These are phyloP conservation scores for Hamigera avellanea DNA, from an alignment of 495 filamentous ascomycete genomes.

Conservation along the genomic window DNA sequence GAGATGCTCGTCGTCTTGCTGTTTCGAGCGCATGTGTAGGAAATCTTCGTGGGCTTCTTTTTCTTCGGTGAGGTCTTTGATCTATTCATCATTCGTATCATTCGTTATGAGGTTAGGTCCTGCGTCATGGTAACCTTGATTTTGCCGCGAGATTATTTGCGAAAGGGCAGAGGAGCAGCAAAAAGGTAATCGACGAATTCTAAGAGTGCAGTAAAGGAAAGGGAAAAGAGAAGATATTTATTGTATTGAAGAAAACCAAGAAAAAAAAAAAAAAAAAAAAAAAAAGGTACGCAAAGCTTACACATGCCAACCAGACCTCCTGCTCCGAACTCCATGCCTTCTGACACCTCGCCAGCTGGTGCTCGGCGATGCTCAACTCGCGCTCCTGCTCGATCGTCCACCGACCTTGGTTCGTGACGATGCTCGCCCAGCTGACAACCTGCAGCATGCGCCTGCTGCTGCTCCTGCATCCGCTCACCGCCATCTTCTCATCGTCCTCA, in stretches of 20 bases:
- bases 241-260: too few relatives aligned
- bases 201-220: too few relatives aligned
- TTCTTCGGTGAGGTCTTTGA: constrained; percentile 25
- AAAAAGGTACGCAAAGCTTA: too few relatives aligned
- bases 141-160: too few relatives aligned
- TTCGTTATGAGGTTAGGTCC: too few relatives aligned
- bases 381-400: constrained; percentile 27
- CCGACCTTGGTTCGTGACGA: constrained; percentile 18
- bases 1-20: constrained; percentile 26
- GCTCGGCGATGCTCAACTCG: constrained; percentile 18
- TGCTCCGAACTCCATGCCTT: constrained; percentile 35
- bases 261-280: too few relatives aligned
- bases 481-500: constrained; percentile 4
- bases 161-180: too few relatives aligned
- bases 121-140: too few relatives aligned
- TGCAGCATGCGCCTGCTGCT: constrained; percentile 9
- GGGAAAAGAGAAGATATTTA: too few relatives aligned
- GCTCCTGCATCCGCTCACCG: constrained; percentile 5
- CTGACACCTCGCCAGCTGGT: constrained; percentile 25
- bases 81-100: constrained; percentile 7
- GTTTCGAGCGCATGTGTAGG: constrained; percentile 21
- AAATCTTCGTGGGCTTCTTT: constrained; percentile 28
- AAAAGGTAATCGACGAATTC: too few relatives aligned
- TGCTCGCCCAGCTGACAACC: constrained; percentile 25
- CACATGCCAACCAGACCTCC: constrained; percentile 28